Conservation (phyloP, 2,329 filamentous ascomycete genomes). For the Aspergillus tubingensis region DNA sequence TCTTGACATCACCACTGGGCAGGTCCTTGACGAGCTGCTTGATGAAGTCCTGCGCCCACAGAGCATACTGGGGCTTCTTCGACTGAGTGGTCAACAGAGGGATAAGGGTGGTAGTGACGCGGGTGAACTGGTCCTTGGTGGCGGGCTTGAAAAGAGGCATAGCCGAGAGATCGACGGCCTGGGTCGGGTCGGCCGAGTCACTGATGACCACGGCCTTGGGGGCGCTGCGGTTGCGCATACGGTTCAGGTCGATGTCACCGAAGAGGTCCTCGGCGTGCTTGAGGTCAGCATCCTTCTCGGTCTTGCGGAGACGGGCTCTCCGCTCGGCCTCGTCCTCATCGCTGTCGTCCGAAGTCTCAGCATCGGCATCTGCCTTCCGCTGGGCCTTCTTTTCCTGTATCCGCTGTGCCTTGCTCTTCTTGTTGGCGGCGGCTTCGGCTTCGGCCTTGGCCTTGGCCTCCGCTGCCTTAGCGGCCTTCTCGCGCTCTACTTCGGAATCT, state of each 20-base stretch:
- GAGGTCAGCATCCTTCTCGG: constrained; percentile 85
- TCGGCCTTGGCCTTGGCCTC: constrained; percentile 88
- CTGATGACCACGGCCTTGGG: constrained; percentile 65
- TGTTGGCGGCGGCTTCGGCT: constrained; percentile 81
- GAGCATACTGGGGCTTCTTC: constrained; percentile 86
- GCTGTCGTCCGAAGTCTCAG: constrained; percentile 56
- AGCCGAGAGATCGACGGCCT: constrained; percentile 76
- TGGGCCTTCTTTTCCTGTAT: constrained; percentile 75
- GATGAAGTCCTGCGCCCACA: constrained; percentile 88
- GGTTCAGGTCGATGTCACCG: constrained; percentile 70
- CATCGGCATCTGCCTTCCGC: constrained; percentile 60
- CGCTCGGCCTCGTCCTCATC: constrained; percentile 70
- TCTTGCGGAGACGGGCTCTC: constrained; percentile 72
- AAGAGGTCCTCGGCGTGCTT: constrained; percentile 91
- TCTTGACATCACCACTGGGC: constrained; percentile 93
- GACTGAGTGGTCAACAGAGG: constrained; percentile 73
- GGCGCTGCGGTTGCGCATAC: constrained; percentile 57
- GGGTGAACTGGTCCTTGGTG: constrained; percentile 83
- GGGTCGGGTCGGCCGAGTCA: constrained; percentile 71
- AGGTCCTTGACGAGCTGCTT: constrained; percentile 87
- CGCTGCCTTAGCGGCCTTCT: constrained; percentile 85
- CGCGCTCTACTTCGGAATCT: constrained; percentile 93
- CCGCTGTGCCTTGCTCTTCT: constrained; percentile 85
- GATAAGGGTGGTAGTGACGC: constrained; percentile 73
- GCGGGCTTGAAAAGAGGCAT: constrained; percentile 86